Evolutionary conservation across 2,329 filamentous ascomycete species (phyloP).

Genomic region (Rhinocladiella similis): DNA sequence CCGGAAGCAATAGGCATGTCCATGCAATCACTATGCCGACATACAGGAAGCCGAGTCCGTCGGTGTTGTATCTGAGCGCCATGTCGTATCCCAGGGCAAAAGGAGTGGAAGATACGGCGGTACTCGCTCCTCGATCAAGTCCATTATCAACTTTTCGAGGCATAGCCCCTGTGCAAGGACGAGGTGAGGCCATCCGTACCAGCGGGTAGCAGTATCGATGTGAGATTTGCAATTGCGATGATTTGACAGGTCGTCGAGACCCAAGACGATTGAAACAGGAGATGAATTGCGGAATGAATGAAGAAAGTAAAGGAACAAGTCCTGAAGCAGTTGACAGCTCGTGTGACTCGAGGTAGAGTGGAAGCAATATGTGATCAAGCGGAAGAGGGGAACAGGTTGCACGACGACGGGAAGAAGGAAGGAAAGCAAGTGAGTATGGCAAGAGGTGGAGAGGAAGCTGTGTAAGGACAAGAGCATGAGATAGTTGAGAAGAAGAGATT

Average conservation of each 20-base stretch:
- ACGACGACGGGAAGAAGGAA: slow-evolving; percentile 9
- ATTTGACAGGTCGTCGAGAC: slow-evolving; percentile 13
- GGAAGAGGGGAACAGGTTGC: slow-evolving; percentile 2
- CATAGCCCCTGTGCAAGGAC: slow-evolving; percentile 11
- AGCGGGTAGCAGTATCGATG: slow-evolving; percentile 17
- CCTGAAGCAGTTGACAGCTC: slow-evolving; percentile 9
- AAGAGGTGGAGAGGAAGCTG: slow-evolving; percentile 8
- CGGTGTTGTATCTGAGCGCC: slow-evolving; percentile 27
- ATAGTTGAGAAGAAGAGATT: background rate
- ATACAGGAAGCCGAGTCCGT: slow-evolving; percentile 29
- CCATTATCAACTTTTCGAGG: slow-evolving; percentile 17
- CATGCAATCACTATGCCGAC: slow-evolving; percentile 32
- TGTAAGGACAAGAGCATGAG: slow-evolving; percentile 1
- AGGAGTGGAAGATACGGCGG: background rate
- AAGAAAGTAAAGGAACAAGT: slow-evolving; percentile 21
- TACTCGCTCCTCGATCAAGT: slow-evolving; percentile 1
- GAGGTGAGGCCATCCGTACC: slow-evolving; percentile 23
- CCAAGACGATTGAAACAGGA: slow-evolving; percentile 14
- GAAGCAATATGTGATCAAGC: slow-evolving; percentile 5
- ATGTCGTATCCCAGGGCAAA: slow-evolving; percentile 27
- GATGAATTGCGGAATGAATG: slow-evolving; percentile 18
- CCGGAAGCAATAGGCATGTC: slow-evolving; percentile 35
- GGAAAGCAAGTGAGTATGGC: background rate
- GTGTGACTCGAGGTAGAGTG: slow-evolving; percentile 6
- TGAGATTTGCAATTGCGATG: slow-evolving; percentile 16